These are phyloP conservation scores for Boletus vinaceobasis DNA, from an alignment of 768 basidiomycete species.

Conservation along the genomic window DNA sequence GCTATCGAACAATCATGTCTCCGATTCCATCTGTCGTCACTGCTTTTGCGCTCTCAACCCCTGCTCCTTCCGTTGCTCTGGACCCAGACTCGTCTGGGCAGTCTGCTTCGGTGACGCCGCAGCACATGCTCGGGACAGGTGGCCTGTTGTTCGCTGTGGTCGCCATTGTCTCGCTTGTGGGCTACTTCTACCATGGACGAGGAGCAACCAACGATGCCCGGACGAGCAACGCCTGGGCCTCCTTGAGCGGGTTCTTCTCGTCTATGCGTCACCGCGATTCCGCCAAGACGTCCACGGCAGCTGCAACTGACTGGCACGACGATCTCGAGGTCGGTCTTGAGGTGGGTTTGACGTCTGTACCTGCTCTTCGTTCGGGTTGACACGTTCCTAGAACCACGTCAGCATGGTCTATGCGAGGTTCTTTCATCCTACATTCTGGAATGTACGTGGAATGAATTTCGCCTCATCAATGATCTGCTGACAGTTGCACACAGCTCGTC, in stretches of 20 bases:
- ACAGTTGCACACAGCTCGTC: conserved; percentile 2
- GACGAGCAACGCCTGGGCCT: conserved; percentile 4
- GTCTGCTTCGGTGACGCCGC: background rate
- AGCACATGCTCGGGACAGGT: conserved; percentile 8
- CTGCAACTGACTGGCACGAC: background rate
- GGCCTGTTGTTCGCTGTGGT: conserved; percentile 13
- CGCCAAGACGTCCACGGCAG: background rate
- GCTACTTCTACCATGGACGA: conserved; percentile 17
- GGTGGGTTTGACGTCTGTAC: background rate
- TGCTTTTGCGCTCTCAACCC: background rate
- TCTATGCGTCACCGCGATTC: conserved; percentile 3
- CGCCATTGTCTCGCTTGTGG: conserved; percentile 10
- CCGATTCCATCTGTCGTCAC: conserved; percentile 13
- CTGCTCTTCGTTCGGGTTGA: background rate
- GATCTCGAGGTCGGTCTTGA: conserved; percentile 14
- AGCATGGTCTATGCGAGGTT: conserved; percentile 20
- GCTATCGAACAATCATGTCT: conserved; percentile 13
- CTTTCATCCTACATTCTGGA: conserved; percentile 23
- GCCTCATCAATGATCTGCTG: background rate
- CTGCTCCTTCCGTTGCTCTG: too few relatives aligned
- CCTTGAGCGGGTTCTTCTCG: conserved; percentile 5
- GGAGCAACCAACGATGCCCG: background rate
- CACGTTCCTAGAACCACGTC: conserved; percentile 4
- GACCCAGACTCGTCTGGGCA: background rate
- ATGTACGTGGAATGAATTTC: conserved; percentile 1